Evolutionary conservation across 345 rosid genomes (phyloP).

Genomic region (Ceriops tagal): DNA sequence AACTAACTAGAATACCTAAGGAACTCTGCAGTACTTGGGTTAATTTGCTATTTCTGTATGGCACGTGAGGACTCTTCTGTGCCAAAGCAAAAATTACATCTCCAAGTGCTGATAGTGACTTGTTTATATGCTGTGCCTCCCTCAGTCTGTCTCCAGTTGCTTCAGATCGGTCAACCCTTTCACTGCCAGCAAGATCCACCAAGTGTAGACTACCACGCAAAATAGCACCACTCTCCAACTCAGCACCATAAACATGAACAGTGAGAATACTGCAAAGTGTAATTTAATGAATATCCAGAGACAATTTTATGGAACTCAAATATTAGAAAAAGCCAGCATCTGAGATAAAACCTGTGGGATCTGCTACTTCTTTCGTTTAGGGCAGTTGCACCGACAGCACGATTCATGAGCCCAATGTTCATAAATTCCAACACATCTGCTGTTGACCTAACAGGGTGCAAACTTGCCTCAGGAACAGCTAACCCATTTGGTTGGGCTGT

Average conservation of each 20-base stretch:
- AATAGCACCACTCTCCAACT: slow-evolving; percentile 58
- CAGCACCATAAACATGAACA: slow-evolving; percentile 82
- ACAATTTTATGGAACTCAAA: not conserved
- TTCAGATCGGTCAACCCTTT: slow-evolving; percentile 95
- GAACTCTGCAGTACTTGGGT: slow-evolving; percentile 99
- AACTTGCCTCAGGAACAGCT: slow-evolving; percentile 97
- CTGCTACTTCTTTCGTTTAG: slow-evolving; percentile 96
- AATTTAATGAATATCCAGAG: not conserved
- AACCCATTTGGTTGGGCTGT: slow-evolving; percentile 92
- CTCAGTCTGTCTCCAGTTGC: slow-evolving; percentile 91
- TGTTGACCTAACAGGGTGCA: slow-evolving; percentile 77
- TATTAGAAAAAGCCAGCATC: slow-evolving; percentile 7
- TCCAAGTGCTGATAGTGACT: slow-evolving; percentile 90
- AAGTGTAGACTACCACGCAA: slow-evolving; percentile 82
- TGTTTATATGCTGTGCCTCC: slow-evolving; percentile 97
- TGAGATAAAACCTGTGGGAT: slow-evolving; percentile 77
- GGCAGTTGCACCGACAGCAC: slow-evolving; percentile 89
- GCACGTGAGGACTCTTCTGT: slow-evolving; percentile 82
- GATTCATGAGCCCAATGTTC: slow-evolving; percentile 72
- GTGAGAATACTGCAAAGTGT: slow-evolving; percentile 71
- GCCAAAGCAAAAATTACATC: slow-evolving; percentile 91
- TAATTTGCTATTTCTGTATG: slow-evolving; percentile 91
- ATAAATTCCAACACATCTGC: slow-evolving; percentile 82
- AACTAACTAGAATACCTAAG: slow-evolving; percentile 48
- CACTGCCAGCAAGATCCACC: slow-evolving; percentile 98